These are phyloP conservation scores for Aspergillus egyptiacus DNA, from an alignment of 495 filamentous ascomycete genomes.

Conservation along the genomic window DNA sequence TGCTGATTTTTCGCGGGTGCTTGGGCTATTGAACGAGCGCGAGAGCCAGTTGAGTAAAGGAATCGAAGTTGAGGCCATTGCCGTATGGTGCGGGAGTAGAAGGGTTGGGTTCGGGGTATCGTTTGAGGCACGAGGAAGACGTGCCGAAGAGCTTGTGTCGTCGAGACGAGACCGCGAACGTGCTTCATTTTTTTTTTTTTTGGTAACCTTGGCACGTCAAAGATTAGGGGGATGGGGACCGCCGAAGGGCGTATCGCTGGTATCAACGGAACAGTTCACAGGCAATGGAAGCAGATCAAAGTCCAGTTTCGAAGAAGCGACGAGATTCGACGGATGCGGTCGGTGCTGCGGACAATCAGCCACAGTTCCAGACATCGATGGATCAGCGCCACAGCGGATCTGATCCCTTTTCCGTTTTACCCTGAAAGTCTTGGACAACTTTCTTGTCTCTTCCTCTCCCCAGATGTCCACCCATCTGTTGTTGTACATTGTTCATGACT, in stretches of 20 bases:
- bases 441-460: constrained; percentile 6
- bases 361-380: constrained; percentile 2
- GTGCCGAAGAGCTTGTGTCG: constrained; percentile 34
- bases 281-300: background rate
- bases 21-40: constrained; percentile 3
- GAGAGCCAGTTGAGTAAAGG: constrained; percentile 11
- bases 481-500: constrained; percentile 12
- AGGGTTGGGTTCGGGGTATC: constrained; percentile 13
- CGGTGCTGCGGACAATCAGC: constrained; percentile 1
- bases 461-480: background rate
- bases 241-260: too few relatives aligned
- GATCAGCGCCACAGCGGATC: constrained; percentile 13
- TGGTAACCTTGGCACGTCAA: too few relatives aligned
- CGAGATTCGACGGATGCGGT: constrained; percentile 5
- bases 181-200: constrained; percentile 42
- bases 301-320: too few relatives aligned
- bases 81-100: constrained; percentile 10
- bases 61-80: constrained; percentile 13
- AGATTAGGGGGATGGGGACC: constrained; percentile 1
- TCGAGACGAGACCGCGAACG: constrained; percentile 33
- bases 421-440: constrained; percentile 10
- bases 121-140: constrained; percentile 27
- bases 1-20: constrained; percentile 8
- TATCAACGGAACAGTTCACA: too few relatives aligned
- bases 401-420: constrained; percentile 6